Base-by-base conservation (phyloP, 2,329 filamentous ascomycete species). In the Fusarium buxicola region DNA sequence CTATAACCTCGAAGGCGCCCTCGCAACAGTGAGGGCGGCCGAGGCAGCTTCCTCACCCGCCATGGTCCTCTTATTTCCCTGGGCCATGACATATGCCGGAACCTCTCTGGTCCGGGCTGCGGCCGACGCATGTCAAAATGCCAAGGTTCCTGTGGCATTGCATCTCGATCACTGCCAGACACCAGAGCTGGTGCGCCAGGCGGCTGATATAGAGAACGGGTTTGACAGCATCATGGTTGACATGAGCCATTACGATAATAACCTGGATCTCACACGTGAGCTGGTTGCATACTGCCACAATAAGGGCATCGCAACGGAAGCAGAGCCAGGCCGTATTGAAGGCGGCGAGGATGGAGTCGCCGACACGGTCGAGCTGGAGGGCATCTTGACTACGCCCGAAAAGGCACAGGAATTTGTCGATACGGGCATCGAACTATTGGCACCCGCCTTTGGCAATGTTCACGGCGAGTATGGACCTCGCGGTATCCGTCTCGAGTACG, bases 161-260 rank as follows among this genome's bases (percentile, higher is more conserved):
- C 88, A 90, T 73, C 82, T 91, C 67, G 88, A 91, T 76, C 88
- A 90, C 73, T 85, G 85, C 6, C 87, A 89, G 69, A 82, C 81
- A 7, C 82, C 84, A 8, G 82, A 83, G 55, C 81, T 86, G n/a
- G 86, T 90, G 49, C 81, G 81, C 3, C 76, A 75, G 0, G 86
- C 86, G 0, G 86, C 86, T 2, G 62, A 66, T 31, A 55, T 66
- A 3, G 38, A 53, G 13, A 40, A 49, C 11, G 46, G n/a, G 21
- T 91, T 91, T 65, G 89, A 92, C 71, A 84, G 81, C 53, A 91
- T 92, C 73, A 92, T 92, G 89, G 86, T 91, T 0, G 90, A 92
- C 74, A 92, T 92, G 89, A 86, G 82, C 58, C 89, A 91, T 71
- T 87, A 89, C 70, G 88, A 90, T 63, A 88, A 91, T 75, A 92